Percentiles rank a stretch among this genome's conserved stretches.
Conservation (phyloP, 169 alveolate genomes). For the Fabrea salina region DNA sequence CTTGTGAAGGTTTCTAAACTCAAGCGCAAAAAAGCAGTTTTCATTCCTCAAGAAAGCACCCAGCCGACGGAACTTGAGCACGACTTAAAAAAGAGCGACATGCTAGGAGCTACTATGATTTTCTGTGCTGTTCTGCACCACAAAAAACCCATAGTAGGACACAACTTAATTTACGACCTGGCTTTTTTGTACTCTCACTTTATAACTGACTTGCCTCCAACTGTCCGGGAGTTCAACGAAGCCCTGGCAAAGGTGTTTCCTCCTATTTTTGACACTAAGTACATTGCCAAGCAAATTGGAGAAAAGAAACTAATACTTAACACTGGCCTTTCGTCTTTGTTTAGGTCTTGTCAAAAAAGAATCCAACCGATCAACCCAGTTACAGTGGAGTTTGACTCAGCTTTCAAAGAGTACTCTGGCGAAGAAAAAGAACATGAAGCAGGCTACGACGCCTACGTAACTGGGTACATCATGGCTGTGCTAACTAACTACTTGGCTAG, state of each 20-base stretch:
- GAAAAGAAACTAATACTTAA: conserved; percentile 6
- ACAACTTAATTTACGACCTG: conserved; percentile 33
- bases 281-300: background rate
- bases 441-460: conserved; percentile 51
- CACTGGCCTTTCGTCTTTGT: conserved; percentile 17
- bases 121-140: conserved; percentile 7
- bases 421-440: conserved; percentile 43
- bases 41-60: background rate
- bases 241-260: conserved; percentile 30
- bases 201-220: conserved; percentile 35
- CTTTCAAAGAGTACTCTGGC: background rate
- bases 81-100: background rate
- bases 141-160: conserved; percentile 37
- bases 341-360: background rate
- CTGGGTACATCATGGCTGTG: conserved; percentile 32
- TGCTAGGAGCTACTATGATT: background rate
- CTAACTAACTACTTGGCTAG: conserved; percentile 16
- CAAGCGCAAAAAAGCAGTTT: background rate
- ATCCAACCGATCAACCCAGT: background rate
- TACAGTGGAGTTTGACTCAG: background rate
- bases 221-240: conserved; percentile 24
- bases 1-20: background rate
- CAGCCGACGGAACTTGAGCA: background rate
- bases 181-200: conserved; percentile 33
- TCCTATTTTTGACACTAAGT: conserved; percentile 36